Evolutionary conservation across 2,329 filamentous ascomycete genomes (phyloP).

Genomic region (Colletotrichum limetticola): DNA sequence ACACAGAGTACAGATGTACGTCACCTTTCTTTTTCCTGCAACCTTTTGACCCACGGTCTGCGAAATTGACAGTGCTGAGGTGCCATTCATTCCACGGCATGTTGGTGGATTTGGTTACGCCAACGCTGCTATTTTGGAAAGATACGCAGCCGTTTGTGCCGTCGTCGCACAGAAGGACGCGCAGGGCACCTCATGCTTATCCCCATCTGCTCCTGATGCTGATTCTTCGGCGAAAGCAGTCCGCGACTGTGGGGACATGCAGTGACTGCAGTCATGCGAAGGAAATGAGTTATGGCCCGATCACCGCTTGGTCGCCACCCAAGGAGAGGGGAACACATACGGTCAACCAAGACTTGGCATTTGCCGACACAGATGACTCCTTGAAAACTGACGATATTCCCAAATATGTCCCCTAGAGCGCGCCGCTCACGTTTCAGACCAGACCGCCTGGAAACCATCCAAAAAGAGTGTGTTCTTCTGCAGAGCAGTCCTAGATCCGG

Average conservation of each 20-base stretch:
- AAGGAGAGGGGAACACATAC: background rate
- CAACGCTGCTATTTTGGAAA: conserved; percentile 13
- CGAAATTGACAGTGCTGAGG: background rate
- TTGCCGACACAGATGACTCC: background rate
- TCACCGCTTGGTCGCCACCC: conserved; percentile 8
- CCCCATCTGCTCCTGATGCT: conserved; percentile 4
- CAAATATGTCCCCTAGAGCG: background rate
- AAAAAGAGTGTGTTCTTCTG: conserved; percentile 3
- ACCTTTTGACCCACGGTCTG: background rate
- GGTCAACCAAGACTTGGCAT: background rate
- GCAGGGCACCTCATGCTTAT: conserved; percentile 20
- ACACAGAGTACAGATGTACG: background rate
- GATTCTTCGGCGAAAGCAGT: conserved; percentile 1
- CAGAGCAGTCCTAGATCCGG: conserved; percentile 21
- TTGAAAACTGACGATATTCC: conserved; percentile 14
- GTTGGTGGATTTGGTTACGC: background rate
- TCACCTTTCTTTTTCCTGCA: background rate
- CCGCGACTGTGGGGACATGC: background rate
- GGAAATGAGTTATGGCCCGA: conserved; percentile 16
- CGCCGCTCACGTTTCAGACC: conserved; percentile 26
- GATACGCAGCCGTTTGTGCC: conserved; percentile 15
- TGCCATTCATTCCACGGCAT: background rate
- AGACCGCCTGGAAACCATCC: background rate
- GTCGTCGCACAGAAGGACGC: conserved; percentile 10
- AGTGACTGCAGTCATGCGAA: conserved; percentile 14